phyloP scores from a whole-genome alignment of 1,139 yeast genomes.

The Candida dubliniensis region DNA sequence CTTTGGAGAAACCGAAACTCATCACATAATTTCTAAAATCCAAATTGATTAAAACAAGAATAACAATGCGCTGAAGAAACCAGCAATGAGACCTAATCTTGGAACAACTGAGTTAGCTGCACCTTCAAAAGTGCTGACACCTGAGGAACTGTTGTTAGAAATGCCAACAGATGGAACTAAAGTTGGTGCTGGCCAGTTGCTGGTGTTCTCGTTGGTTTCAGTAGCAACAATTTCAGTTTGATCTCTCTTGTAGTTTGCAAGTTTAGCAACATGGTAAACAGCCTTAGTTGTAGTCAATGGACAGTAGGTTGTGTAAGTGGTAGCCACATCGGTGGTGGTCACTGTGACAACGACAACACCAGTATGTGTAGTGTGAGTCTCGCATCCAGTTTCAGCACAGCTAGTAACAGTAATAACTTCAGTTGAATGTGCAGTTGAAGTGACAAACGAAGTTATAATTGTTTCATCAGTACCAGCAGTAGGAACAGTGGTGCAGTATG shows the following conservation, averaged over 20 bases:
- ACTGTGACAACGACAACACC: slow-evolving; percentile 20
- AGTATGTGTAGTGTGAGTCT: slow-evolving; percentile 24
- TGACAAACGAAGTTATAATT: not conserved
- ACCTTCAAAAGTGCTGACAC: slow-evolving; percentile 1
- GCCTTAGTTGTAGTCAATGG: slow-evolving; percentile 1
- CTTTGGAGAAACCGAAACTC: not conserved
- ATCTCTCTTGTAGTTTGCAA: slow-evolving; percentile 1
- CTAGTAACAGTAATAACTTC: slow-evolving; percentile 23
- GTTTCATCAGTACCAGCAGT: slow-evolving; percentile 5
- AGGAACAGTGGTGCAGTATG: slow-evolving; percentile 4
- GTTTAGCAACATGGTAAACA: not conserved
- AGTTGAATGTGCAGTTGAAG: slow-evolving; percentile 10
- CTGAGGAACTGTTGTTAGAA: not conserved
- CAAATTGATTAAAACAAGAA: slow-evolving; percentile 1
- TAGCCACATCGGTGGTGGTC: slow-evolving; percentile 13
- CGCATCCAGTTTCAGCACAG: slow-evolving; percentile 16
- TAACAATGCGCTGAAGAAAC: not conserved
- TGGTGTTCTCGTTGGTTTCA: not conserved
- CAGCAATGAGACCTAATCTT: not conserved
- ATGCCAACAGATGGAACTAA: not conserved
- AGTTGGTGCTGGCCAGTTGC: slow-evolving; percentile 1
- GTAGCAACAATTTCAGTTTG: not conserved
- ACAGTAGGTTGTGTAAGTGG: slow-evolving; percentile 29
- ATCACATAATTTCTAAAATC: not conserved
- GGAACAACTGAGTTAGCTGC: slow-evolving; percentile 1